These are phyloP conservation scores for Aspergillus neotritici DNA, from an alignment of 2,329 filamentous ascomycete species.

Conservation along the genomic window DNA sequence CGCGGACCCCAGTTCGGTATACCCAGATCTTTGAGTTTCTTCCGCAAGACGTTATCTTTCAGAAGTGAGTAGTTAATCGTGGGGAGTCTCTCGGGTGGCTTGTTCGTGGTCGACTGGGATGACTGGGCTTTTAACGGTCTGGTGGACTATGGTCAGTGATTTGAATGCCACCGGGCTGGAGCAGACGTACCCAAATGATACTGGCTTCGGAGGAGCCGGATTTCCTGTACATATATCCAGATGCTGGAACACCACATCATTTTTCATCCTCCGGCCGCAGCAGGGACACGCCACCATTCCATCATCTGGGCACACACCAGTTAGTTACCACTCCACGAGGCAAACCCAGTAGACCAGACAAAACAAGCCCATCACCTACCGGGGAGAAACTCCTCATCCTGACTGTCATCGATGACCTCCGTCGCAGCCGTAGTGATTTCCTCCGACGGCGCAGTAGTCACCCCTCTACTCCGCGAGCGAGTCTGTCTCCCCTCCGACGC, in stretches of 20 bases:
- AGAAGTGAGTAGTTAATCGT: conserved; percentile 80
- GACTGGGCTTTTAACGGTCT: no score
- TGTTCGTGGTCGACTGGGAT: conserved; percentile 13
- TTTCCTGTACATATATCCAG: conserved; percentile 59
- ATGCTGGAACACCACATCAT: conserved; percentile 70
- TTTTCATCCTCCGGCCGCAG: conserved; percentile 74
- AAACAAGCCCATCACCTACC: conserved; percentile 29
- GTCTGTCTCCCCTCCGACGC: conserved; percentile 28
- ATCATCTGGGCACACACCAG: conserved; percentile 54
- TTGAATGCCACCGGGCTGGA: no score
- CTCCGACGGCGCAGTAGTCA: conserved; percentile 7
- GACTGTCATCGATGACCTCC: conserved; percentile 37
- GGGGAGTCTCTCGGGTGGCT: conserved; percentile 61
- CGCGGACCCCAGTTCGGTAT: conserved; percentile 66
- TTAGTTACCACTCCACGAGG: conserved; percentile 8
- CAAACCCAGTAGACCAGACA: not conserved
- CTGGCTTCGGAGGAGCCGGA: conserved; percentile 12
- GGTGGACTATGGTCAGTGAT: no score
- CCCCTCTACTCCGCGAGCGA: conserved; percentile 28
- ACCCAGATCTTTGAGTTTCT: conserved; percentile 75
- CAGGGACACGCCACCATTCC: conserved; percentile 79
- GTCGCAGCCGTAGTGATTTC: conserved; percentile 5
- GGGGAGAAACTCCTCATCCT: conserved; percentile 36
- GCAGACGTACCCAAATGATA: conserved; percentile 23
- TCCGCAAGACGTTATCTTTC: conserved; percentile 71